These are phyloP conservation scores for Monilinia laxa DNA, from an alignment of 2,329 filamentous ascomycete species.

Conservation along the genomic window DNA sequence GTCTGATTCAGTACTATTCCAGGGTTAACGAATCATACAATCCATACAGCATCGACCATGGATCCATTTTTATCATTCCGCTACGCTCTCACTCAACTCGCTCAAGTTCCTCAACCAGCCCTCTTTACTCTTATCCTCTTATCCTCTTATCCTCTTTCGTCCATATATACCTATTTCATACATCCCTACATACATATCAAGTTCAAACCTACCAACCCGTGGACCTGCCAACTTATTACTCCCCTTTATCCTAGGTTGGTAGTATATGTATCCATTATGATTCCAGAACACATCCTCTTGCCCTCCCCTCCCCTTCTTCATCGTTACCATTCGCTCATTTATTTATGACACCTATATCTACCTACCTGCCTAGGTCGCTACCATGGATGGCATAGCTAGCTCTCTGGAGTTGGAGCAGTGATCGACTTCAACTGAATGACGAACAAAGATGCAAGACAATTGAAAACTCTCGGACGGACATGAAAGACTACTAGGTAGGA, in stretches of 20 bases:
- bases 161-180: neutral
- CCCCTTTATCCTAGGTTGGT: too few relatives aligned
- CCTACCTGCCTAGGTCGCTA: too few relatives aligned
- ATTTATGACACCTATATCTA: too few relatives aligned
- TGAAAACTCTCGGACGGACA: neutral
- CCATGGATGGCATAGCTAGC: too few relatives aligned
- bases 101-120: too few relatives aligned
- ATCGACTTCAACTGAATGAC: neutral
- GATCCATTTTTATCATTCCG: neutral
- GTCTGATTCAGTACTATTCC: neutral
- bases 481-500: too few relatives aligned
- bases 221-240: too few relatives aligned
- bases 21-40: neutral
- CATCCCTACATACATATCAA: too few relatives aligned
- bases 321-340: neutral
- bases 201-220: too few relatives aligned
- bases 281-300: neutral
- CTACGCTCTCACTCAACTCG: neutral
- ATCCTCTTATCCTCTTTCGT: neutral
- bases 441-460: neutral
- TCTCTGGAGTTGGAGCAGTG: too few relatives aligned
- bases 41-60: too few relatives aligned
- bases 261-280: neutral
- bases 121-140: neutral
- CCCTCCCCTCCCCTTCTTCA: too few relatives aligned